These are phyloP conservation scores for Suillus hirtellus DNA, from an alignment of 768 basidiomycete species.

Conservation along the genomic window DNA sequence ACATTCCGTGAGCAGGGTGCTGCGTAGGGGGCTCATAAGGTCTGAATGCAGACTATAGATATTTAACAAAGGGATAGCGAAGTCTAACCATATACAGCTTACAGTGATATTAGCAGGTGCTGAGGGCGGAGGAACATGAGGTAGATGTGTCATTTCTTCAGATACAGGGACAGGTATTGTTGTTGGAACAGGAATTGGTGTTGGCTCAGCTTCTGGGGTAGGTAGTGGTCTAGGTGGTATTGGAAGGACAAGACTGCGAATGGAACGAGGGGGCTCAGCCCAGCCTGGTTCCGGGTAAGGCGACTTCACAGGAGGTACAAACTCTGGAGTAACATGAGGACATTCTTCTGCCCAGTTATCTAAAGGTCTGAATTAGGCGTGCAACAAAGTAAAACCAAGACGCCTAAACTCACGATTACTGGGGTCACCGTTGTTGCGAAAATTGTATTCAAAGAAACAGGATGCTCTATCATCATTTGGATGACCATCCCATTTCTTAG, in stretches of 20 bases:
- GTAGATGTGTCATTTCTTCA: neutral
- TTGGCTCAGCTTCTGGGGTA: neutral
- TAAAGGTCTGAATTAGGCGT: slow-evolving; percentile 8
- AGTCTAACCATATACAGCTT: neutral
- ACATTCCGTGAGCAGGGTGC: slow-evolving; percentile 19
- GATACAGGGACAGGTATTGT: neutral
- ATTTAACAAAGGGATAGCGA: neutral
- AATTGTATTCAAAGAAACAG: slow-evolving; percentile 31
- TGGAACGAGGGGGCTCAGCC: slow-evolving; percentile 20
- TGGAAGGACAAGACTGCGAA: slow-evolving; percentile 23
- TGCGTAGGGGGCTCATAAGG: slow-evolving; percentile 28
- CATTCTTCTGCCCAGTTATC: slow-evolving; percentile 30
- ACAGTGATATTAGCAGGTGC: neutral
- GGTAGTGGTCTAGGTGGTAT: slow-evolving; percentile 17
- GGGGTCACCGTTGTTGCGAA: slow-evolving; percentile 32
- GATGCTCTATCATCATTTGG: slow-evolving; percentile 22
- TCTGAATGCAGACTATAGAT: slow-evolving; percentile 23
- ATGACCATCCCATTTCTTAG: slow-evolving; percentile 13
- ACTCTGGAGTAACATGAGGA: slow-evolving; percentile 15
- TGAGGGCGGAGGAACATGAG: neutral
- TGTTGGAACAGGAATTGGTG: neutral
- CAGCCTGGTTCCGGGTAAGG: slow-evolving; percentile 31
- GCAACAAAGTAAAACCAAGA: neutral
- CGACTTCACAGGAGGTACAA: slow-evolving; percentile 23
- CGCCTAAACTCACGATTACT: slow-evolving; percentile 25